Evolutionary conservation across 306 rosid genomes (phyloP).

Genomic region (Senna tora): DNA sequence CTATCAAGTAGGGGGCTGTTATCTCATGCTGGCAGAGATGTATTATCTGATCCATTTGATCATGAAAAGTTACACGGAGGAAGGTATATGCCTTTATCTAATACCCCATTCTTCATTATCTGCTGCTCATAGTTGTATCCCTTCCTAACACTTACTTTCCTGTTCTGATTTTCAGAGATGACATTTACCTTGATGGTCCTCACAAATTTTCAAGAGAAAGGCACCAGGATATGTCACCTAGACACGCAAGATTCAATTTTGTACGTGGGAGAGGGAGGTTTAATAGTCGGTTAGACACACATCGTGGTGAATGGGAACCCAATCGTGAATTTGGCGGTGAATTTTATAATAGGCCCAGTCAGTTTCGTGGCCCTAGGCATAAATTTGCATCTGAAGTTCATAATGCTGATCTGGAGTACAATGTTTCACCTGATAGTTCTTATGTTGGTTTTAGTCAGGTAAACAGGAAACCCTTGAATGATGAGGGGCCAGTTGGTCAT

Average conservation of each 20-base stretch:
- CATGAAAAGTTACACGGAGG: constrained; percentile 64
- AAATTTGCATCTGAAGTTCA: constrained; percentile 61
- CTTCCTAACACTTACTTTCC: constrained; percentile 17
- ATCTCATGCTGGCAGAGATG: constrained; percentile 61
- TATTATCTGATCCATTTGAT: constrained; percentile 52
- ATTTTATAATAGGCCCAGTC: constrained; percentile 64
- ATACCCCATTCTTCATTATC: not conserved
- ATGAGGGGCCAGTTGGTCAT: constrained; percentile 51
- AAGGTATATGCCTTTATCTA: constrained; percentile 58
- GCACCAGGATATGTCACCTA: constrained; percentile 68
- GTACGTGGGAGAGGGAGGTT: constrained; percentile 76
- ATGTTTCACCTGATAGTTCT: constrained; percentile 55
- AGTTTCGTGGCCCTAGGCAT: constrained; percentile 65
- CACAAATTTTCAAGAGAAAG: constrained; percentile 72
- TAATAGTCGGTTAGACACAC: constrained; percentile 46
- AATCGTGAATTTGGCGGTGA: constrained; percentile 66
- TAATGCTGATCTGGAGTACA: constrained; percentile 64
- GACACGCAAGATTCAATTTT: constrained; percentile 72
- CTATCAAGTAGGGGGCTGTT: constrained; percentile 54
- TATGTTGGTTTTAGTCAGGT: constrained; percentile 69
- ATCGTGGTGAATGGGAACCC: constrained; percentile 70
- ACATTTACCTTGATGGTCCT: constrained; percentile 51
- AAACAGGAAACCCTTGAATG: constrained; percentile 70
- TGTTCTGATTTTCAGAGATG: constrained; percentile 68
- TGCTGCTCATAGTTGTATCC: not conserved